Base-by-base conservation (phyloP, 177 flowering plant genomes). In the Vitis hybrid region DNA sequence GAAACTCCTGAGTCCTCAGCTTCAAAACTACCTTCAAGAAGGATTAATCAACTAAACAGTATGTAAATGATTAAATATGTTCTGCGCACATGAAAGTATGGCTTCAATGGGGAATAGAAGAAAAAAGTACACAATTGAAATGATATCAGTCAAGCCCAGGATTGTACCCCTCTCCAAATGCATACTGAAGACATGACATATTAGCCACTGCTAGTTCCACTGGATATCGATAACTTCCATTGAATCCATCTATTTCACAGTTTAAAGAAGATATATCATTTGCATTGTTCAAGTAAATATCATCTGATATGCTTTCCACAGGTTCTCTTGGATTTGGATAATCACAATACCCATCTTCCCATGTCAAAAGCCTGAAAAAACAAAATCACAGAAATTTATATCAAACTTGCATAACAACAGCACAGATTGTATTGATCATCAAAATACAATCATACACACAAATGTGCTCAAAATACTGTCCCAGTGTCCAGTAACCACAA, bases 331-430 rank as follows among this genome's bases (percentile, higher is more conserved):
- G 70, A 74, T 74, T 76, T 58, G 75, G 73, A 76, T 64, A 70
- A 67, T 81, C 78, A 79, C 73, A 86, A 63, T 84, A 94, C 20
- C 90, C 93, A 83, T 90, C 97, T 72, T 88, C 97, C 89, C 86
- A 90, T 12, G 76, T 78, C 82, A 92, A 79, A 51, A 78, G 69
- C 87, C 97, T 90, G 79, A 62, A 77, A 74, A n/a, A 70, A 69
- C 11, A 72, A 50, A 18, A 39, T 5, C 48, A 39, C 48, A 39
- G 53, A 14, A 62, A 52, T 13, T 22, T 18, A 8, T 55, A 55
- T 62, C 66, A 70, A 51, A 62, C 48, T n/a, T 45, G 61, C 31
- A 29, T 29, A 29, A 29, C 31, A 29, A 29, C 31, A 29, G 31
- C 31, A 29, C 31, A 29, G 31, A 29, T 29, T 29, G 31, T 29